Conservation (phyloP, 805 yeast species). For the Yarrowia sp. region DNA sequence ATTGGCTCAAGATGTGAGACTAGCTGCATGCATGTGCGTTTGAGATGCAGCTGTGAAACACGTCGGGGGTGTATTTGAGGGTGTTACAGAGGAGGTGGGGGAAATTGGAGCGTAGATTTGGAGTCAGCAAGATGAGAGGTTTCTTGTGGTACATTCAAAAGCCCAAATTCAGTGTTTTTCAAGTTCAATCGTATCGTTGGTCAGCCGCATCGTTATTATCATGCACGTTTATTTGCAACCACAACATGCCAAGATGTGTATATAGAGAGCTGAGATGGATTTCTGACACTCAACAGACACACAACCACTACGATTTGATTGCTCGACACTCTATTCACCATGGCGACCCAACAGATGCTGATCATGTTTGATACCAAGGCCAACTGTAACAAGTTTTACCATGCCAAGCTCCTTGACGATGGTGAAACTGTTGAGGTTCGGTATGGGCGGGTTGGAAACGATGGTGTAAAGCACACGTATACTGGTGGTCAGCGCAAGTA, state of each 20-base stretch:
- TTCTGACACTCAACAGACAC: too few species aligned
- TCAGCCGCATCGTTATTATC: conserved; percentile 13
- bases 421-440: conserved; percentile 60
- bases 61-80: too few species aligned
- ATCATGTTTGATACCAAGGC: conserved; percentile 65
- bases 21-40: too few species aligned
- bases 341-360: conserved; percentile 59
- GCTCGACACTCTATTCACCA: conserved; percentile 50
- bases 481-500: conserved; percentile 31
- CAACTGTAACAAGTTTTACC: conserved; percentile 64
- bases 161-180: too few species aligned
- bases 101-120: too few species aligned
- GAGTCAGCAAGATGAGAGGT: too few species aligned
- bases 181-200: too few species aligned
- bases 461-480: conserved; percentile 18
- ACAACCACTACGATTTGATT: conserved; percentile 41
- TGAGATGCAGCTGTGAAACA: too few species aligned
- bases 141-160: too few species aligned
- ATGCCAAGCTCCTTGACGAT: conserved; percentile 57
- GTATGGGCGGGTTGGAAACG: conserved; percentile 48
- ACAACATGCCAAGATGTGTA: conserved; percentile 29
- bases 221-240: neutral
- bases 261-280: too few species aligned
- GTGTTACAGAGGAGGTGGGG: too few species aligned
- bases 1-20: too few species aligned